Conservation (phyloP, 192 early-diverging fungal species). For the Coemansia brasiliensis region DNA sequence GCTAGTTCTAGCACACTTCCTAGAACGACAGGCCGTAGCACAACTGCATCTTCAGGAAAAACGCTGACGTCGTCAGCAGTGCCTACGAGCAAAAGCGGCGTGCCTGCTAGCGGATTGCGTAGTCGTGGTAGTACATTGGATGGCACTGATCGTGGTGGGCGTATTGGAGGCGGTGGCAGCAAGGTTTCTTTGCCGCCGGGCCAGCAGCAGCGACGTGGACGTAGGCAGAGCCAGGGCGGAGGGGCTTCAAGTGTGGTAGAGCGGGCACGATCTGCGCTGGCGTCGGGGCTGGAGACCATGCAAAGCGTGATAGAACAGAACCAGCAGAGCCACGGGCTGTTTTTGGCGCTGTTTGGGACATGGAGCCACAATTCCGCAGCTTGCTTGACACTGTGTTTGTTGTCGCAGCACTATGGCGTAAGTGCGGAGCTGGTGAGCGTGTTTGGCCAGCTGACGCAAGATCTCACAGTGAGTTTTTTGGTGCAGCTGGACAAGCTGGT, state of each 20-base stretch:
- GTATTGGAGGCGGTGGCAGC: no score
- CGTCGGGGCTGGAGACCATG: slow-evolving; percentile 18
- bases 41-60: not conserved
- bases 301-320: slow-evolving; percentile 28
- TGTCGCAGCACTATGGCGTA: slow-evolving; percentile 97
- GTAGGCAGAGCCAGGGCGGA: slow-evolving; percentile 4
- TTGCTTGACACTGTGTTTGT: slow-evolving; percentile 87
- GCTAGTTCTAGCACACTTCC: not conserved
- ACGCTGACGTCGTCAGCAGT: not conserved
- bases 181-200: not conserved
- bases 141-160: no score
- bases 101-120: not conserved
- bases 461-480: slow-evolving; percentile 90
- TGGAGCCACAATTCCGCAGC: slow-evolving; percentile 98
- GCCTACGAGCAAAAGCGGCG: not conserved
- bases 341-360: slow-evolving; percentile 81
- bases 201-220: slow-evolving; percentile 6
- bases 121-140: not conserved
- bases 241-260: slow-evolving; percentile 7
- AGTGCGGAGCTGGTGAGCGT: slow-evolving; percentile 75
- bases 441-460: slow-evolving; percentile 79
- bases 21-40: not conserved
- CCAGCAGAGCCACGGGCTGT: slow-evolving; percentile 72
- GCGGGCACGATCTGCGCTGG: slow-evolving; percentile 15
- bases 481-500: slow-evolving; percentile 99